Base-by-base conservation (phyloP, 2,329 filamentous ascomycete species). In the Fusarium udum region DNA sequence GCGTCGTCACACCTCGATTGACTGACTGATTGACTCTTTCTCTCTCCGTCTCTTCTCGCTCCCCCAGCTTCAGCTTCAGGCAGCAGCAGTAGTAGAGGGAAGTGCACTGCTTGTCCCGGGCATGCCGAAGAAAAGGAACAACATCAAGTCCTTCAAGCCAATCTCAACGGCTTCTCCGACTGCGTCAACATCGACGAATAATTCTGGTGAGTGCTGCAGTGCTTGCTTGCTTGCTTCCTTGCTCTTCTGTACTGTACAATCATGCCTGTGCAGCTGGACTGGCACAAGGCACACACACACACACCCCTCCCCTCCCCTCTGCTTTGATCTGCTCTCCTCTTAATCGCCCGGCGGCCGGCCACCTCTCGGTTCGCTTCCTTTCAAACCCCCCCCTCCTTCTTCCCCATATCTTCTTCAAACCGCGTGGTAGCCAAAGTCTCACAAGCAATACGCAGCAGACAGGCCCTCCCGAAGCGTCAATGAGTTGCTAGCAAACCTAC, bases 61-160 rank as follows among this genome's bases (percentile, higher is more conserved):
- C 57, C 31, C 34, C 14, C 34, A 53, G 26, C 24, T 31, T 6
- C 31, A 31, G 31, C 28, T 39, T 7, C 24, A 39, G 31, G 16
- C 36, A 46, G 24, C 13, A 22, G 34, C n/a, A 45, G 53, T 12
- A 34, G 32, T 14, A 49, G 42, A 26, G 32, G n/a, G 24, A 58
- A 49, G 56, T 24, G 4, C 26, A 49, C 9, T 58, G 61, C 71
- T 76, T 67, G 61, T 69, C 63, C 63, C 64, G 79, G 83, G 81
- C 70, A 92, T 92, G 90, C 88, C 90, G 82, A 91, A 91, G 85
- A 91, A 91, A 86, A 85, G 88, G 81, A 86, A 88, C 63, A 84
- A 86, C 74, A 77, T 81, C 76, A 84, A 84, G 77, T 89, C 87
- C 76, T 88, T 89, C 73, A 91, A 91, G 80, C 89, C 89, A 74